These are phyloP conservation scores for Russula dissimulans DNA, from an alignment of 768 basidiomycete genomes.

Conservation along the genomic window DNA sequence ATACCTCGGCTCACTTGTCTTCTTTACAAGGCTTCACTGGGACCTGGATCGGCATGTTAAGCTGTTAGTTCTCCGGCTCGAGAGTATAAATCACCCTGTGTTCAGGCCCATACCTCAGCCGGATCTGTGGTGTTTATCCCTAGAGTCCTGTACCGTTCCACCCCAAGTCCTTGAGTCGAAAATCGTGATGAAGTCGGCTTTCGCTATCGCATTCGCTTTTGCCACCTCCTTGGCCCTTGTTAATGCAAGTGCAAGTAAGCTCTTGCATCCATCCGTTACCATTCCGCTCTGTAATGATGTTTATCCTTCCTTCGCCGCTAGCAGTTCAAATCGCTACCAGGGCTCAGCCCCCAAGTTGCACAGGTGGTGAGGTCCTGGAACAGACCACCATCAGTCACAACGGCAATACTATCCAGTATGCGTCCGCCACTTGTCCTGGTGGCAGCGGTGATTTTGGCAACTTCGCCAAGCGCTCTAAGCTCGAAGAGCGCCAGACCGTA, in stretches of 20 bases:
- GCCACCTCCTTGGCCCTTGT: neutral
- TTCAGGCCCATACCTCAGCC: too few relatives aligned
- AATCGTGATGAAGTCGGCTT: neutral
- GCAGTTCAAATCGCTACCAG: neutral
- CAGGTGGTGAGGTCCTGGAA: neutral
- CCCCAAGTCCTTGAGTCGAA: neutral
- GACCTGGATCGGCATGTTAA: too few relatives aligned
- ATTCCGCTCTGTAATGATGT: neutral
- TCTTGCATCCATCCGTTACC: too few relatives aligned
- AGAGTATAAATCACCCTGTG: too few relatives aligned
- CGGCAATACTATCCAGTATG: neutral
- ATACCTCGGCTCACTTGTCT: too few relatives aligned
- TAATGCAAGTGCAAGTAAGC: neutral
- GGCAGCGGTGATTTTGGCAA: too few relatives aligned
- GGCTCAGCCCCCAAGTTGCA: neutral
- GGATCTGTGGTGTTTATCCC: too few relatives aligned
- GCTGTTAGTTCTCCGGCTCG: too few relatives aligned
- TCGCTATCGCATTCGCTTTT: neutral
- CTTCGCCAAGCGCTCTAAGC: neutral
- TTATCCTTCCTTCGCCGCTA: neutral
- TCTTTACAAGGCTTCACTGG: too few relatives aligned
- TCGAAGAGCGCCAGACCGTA: neutral
- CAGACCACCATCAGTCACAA: neutral
- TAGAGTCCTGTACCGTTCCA: too few relatives aligned
- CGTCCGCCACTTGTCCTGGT: neutral